A percentile compares a stretch with the other conserved stretches of the same genome.
Conservation (phyloP, 2,329 filamentous ascomycete species). For the Botrytis byssoidea region DNA sequence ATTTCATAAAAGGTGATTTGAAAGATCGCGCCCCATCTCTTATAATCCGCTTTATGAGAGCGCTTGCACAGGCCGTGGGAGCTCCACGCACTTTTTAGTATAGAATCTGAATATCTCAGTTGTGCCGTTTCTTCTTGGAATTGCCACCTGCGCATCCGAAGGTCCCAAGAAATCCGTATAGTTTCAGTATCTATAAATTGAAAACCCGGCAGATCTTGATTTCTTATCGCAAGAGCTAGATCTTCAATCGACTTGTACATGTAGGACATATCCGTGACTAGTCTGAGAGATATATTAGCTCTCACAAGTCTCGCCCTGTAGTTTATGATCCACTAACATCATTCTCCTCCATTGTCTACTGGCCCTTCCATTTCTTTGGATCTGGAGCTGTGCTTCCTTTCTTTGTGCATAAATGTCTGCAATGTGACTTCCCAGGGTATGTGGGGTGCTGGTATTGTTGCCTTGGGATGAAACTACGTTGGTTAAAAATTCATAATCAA, state of each 20-base stretch:
- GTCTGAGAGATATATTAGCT: background rate
- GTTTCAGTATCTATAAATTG: background rate
- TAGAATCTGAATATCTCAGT: no score
- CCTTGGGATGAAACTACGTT: no score
- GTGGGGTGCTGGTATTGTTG: no score
- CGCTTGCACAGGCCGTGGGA: no score
- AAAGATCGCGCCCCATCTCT: background rate
- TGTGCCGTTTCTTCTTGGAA: no score
- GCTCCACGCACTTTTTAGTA: background rate
- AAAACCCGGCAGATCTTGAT: background rate
- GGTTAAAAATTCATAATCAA: no score
- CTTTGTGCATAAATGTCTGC: background rate
- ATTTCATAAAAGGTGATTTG: background rate
- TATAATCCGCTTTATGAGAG: fast-evolving
- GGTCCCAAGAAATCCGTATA: no score
- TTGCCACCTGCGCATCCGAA: no score
- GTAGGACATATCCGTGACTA: fast-evolving
- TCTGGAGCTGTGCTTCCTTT: background rate
- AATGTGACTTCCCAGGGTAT: background rate
- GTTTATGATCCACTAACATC: background rate
- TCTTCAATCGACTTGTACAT: background rate
- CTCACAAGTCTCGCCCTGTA: fast-evolving
- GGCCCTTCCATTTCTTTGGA: no score
- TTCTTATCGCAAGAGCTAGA: background rate
- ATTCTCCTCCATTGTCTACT: background rate